phyloP scores from a whole-genome alignment of 164 flowering plant species.

The Vitis rupestris region DNA sequence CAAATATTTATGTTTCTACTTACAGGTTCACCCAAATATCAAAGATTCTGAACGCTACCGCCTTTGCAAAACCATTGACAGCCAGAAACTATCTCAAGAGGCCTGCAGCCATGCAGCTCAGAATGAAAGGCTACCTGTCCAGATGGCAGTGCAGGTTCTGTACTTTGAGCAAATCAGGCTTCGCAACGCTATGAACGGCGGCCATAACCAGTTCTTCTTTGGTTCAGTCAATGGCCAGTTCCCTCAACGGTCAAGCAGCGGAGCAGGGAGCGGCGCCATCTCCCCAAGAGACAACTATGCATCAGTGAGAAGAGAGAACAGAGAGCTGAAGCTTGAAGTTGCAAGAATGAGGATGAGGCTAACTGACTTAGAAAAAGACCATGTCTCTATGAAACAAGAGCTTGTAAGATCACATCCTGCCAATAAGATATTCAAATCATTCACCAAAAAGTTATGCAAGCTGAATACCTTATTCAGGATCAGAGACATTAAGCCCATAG shows the following conservation, averaged over 20 bases:
- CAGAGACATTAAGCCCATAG: slow-evolving; percentile 40
- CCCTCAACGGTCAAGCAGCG: slow-evolving; percentile 79
- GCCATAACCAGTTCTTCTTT: slow-evolving; percentile 76
- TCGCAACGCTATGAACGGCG: slow-evolving; percentile 83
- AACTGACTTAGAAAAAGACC: slow-evolving; percentile 92
- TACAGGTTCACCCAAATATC: slow-evolving; percentile 87
- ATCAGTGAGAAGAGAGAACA: slow-evolving; percentile 91
- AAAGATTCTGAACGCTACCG: slow-evolving; percentile 82
- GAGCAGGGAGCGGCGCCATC: slow-evolving; percentile 90
- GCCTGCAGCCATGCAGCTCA: slow-evolving; percentile 99
- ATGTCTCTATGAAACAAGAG: slow-evolving; percentile 93
- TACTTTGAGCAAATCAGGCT: slow-evolving; percentile 94
- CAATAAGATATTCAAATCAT: slow-evolving; percentile 67
- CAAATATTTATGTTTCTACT: background rate
- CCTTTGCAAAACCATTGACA: slow-evolving; percentile 86
- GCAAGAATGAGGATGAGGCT: slow-evolving; percentile 98
- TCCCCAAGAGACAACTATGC: slow-evolving; percentile 98
- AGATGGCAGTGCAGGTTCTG: slow-evolving; percentile 93
- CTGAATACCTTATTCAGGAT: slow-evolving; percentile 61
- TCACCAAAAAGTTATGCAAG: slow-evolving; percentile 64
- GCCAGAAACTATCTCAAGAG: slow-evolving; percentile 92
- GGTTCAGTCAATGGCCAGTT: slow-evolving; percentile 57
- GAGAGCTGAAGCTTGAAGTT: slow-evolving; percentile 94
- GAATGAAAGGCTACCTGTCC: slow-evolving; percentile 89
- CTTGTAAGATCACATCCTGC: slow-evolving; percentile 76